Percentiles rank a stretch among this genome's conserved stretches.
These are phyloP conservation scores for Boletus eberwhitei DNA, from an alignment of 768 basidiomycete genomes.

Conservation along the genomic window DNA sequence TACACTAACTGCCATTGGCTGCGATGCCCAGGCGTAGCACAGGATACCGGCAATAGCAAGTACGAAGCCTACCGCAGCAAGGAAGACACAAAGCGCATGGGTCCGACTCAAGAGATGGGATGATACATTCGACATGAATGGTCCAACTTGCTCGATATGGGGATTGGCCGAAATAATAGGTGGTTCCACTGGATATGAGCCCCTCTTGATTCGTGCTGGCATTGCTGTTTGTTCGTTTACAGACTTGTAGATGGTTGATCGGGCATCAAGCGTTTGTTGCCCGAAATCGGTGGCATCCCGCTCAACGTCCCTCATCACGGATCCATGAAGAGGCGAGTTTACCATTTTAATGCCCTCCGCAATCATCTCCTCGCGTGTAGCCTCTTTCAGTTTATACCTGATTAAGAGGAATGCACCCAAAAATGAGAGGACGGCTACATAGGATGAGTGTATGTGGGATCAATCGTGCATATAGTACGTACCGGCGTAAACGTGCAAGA, in stretches of 20 bases:
- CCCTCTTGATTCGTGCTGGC: not conserved
- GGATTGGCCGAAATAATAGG: constrained; percentile 44
- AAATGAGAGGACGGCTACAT: constrained; percentile 44
- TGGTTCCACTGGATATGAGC: constrained; percentile 17
- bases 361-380: constrained; percentile 44
- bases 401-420: constrained; percentile 54
- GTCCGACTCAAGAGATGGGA: constrained; percentile 46
- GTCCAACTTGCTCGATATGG: constrained; percentile 50
- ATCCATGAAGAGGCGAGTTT: constrained; percentile 20
- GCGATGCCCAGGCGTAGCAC: constrained; percentile 48
- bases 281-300: constrained; percentile 1
- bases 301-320: constrained; percentile 12
- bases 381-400: constrained; percentile 52
- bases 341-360: constrained; percentile 29
- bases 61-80: constrained; percentile 47
- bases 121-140: constrained; percentile 39
- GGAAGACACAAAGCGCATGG: constrained; percentile 46
- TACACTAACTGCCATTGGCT: constrained; percentile 44
- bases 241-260: not conserved
- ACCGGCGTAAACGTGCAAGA: constrained; percentile 54
- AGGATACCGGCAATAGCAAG: constrained; percentile 49
- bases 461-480: constrained; percentile 11
- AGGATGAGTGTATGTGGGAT: not conserved
- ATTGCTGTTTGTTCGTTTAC: not conserved
- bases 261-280: not conserved